Conservation (phyloP, 2,329 filamentous ascomycete genomes). For the Microdochium bolleyi region DNA sequence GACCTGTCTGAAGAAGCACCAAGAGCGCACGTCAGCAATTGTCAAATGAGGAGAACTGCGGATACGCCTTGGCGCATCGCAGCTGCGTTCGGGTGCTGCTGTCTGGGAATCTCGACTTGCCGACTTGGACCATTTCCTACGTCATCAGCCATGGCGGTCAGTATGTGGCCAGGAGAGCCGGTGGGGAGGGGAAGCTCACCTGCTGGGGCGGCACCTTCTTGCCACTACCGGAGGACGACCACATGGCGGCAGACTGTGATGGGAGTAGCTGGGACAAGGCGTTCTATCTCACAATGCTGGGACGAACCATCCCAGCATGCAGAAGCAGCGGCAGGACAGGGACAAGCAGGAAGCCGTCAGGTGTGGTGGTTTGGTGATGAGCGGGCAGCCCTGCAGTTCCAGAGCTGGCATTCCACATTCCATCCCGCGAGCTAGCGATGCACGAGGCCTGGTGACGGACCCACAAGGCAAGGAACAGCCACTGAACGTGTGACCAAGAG, state of each 20-base stretch:
- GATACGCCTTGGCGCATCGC: background rate
- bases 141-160: constrained; percentile 30
- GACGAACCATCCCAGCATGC: background rate
- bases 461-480: background rate
- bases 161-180: constrained; percentile 6
- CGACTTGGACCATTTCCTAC: constrained; percentile 99
- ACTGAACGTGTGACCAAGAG: background rate
- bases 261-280: constrained; percentile 4
- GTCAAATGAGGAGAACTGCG: background rate
- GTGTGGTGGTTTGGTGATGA: background rate
- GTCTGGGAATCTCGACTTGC: constrained; percentile 46
- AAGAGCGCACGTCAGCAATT: constrained; percentile 9
- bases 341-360: background rate
- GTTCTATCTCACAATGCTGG: constrained; percentile 13
- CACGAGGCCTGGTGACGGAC: background rate
- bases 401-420: background rate
- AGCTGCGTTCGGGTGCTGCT: background rate
- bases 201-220: constrained; percentile 62
- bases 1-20: constrained; percentile 42
- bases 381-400: background rate
- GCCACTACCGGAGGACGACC: constrained; percentile 55
- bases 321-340: background rate
- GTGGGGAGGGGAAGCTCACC: constrained; percentile 38
- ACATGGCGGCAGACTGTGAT: constrained; percentile 39
- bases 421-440: background rate